These are phyloP conservation scores for Cyathus striatus DNA, from an alignment of 768 basidiomycete species.

Conservation along the genomic window DNA sequence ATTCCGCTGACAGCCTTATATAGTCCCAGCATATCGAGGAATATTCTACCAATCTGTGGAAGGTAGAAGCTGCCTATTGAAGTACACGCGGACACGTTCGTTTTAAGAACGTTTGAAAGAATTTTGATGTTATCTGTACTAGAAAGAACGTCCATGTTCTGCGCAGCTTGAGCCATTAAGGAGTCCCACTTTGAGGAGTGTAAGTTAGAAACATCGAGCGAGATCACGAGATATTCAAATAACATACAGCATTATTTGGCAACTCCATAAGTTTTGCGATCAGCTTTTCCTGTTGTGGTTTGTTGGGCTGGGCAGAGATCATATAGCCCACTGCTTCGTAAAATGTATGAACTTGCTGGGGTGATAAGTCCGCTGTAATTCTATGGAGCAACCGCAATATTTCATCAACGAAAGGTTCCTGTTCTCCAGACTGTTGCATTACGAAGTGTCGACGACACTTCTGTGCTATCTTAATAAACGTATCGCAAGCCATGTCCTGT, in stretches of 20 bases:
- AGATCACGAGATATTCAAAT: no score
- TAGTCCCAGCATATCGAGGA: slow-evolving; percentile 95
- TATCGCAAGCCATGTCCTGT: slow-evolving; percentile 99
- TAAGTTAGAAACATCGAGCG: slow-evolving; percentile 4
- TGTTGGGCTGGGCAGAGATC: slow-evolving; percentile 99
- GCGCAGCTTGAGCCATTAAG: slow-evolving; percentile 91
- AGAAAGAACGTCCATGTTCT: slow-evolving; percentile 87
- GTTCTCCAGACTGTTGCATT: slow-evolving; percentile 96
- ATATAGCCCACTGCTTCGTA: slow-evolving; percentile 99
- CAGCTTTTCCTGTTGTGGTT: slow-evolving; percentile 91
- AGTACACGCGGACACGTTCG: slow-evolving; percentile 95
- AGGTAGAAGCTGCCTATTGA: slow-evolving; percentile 97
- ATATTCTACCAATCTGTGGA: slow-evolving; percentile 94
- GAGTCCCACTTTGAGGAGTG: slow-evolving; percentile 77
- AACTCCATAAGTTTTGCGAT: slow-evolving; percentile 95
- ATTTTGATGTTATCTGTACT: slow-evolving; percentile 95
- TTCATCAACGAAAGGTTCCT: slow-evolving; percentile 97
- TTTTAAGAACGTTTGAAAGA: slow-evolving; percentile 93
- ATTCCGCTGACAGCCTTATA: slow-evolving; percentile 97
- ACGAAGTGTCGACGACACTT: slow-evolving; percentile 98
- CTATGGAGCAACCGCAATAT: slow-evolving; percentile 87
- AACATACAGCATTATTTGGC: slow-evolving; percentile 88
- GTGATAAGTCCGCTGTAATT: slow-evolving; percentile 91
- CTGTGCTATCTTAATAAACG: slow-evolving; percentile 99
- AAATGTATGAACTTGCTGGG: slow-evolving; percentile 97